Base-by-base conservation (phyloP, 257 asterid species). In the Petunia axillaris region DNA sequence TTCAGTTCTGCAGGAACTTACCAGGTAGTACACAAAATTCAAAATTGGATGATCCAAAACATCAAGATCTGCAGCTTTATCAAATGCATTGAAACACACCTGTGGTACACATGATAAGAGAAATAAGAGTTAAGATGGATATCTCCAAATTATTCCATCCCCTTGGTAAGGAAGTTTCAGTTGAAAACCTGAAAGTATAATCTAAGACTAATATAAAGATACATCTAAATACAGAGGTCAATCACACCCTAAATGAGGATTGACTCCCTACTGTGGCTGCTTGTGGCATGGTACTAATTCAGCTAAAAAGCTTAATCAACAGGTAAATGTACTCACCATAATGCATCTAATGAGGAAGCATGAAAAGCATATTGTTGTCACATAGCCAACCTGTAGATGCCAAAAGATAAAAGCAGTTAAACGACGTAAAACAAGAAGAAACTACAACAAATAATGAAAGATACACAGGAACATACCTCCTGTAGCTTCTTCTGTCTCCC, bases 401-500 rank as follows among this genome's bases (percentile, higher is more conserved):
- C 84, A 76, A 83, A 80, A 77, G 54, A 64, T 14, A 54, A 15
- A 63, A 9, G 65, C 59, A 75, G 77, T 83, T 64, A 46, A 53
- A 48, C 52, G 10, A 67, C 37, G 63, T 67, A 43, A 74, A 35
- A 41, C 44, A 8, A 64, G 37, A 46, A 64, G 38, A 48, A 64
- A 4, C 60, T 10, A 44, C 38, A 36, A 11, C 63, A 53, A 8
- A 71, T 55, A 64, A 43, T 15, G 57, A 82, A 64, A 77, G 70
- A 71, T 48, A 50, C 35, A 62, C 11, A 40, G 77, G 37, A 48
- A 78, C 75, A 77, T 80, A 92, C 99, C 97, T 96, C 99, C 92
- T 94, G 98, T 64, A 96, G 88, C 84, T 96, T 96, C 87, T 96
- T 96, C 76, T 95, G 96, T 77, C 99, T 90, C 54, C 99, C 99